These are phyloP conservation scores for Agastache rugosa DNA, from an alignment of 257 asterid genomes.

Conservation along the genomic window DNA sequence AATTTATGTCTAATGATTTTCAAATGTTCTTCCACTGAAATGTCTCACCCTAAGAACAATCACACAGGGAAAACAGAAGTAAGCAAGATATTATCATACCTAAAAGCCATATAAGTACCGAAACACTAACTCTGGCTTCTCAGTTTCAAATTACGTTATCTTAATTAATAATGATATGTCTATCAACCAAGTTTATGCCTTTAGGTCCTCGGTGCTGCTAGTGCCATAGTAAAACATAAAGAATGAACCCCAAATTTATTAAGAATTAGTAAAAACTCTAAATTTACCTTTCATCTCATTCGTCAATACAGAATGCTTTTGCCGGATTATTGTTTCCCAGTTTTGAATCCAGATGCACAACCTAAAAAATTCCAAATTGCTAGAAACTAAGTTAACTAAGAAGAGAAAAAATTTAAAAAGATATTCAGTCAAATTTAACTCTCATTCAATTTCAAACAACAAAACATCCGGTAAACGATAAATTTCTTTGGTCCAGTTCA, in stretches of 20 bases:
- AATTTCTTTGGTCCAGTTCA: not conserved
- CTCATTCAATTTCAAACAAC: not conserved
- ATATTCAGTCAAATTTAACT: not conserved
- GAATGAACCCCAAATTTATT: not conserved
- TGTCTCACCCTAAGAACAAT: not conserved
- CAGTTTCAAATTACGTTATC: not conserved
- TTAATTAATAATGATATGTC: not conserved
- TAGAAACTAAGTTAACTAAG: slow-evolving; percentile 2
- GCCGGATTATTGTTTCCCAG: not conserved
- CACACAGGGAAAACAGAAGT: not conserved
- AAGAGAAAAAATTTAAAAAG: not conserved
- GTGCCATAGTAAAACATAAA: not conserved
- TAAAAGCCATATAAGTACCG: not conserved
- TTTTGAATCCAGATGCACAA: slow-evolving; percentile 6
- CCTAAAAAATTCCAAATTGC: slow-evolving; percentile 12
- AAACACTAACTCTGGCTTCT: not conserved
- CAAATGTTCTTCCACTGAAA: not conserved
- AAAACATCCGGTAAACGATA: not conserved
- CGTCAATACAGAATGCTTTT: not conserved
- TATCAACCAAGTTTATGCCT: not conserved
- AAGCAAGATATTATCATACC: not conserved
- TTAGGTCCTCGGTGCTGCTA: not conserved
- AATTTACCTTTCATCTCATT: not conserved
- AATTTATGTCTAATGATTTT: not conserved
- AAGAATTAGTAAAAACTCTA: not conserved